Evolutionary conservation across 768 basidiomycete species (phyloP).

Genomic region (Lactarius sp.): DNA sequence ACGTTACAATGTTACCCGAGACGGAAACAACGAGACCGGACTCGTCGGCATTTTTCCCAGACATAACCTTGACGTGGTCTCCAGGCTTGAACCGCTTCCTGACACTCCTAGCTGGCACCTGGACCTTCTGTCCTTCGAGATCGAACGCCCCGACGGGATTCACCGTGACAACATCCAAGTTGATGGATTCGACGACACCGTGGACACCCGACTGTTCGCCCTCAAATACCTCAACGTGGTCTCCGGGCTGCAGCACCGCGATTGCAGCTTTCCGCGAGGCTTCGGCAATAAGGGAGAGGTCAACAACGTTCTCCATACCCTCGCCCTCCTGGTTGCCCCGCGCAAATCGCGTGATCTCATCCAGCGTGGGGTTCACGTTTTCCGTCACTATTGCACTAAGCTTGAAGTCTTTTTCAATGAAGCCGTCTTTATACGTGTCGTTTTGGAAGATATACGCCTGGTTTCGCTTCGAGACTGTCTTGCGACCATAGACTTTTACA

Average conservation of each 20-base stretch:
- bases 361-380: slow-evolving; percentile 90
- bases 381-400: slow-evolving; percentile 72
- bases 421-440: slow-evolving; percentile 92
- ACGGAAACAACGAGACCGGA: slow-evolving; percentile 94
- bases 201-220: slow-evolving; percentile 93
- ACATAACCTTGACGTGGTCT: slow-evolving; percentile 98
- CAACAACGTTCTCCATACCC: slow-evolving; percentile 58
- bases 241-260: slow-evolving; percentile 92
- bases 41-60: slow-evolving; percentile 90
- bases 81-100: slow-evolving; percentile 94
- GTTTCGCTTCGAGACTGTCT: slow-evolving; percentile 67
- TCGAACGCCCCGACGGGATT: slow-evolving; percentile 68
- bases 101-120: slow-evolving; percentile 82
- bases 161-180: slow-evolving; percentile 81
- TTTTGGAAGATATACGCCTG: slow-evolving; percentile 82
- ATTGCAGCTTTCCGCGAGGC: slow-evolving; percentile 89
- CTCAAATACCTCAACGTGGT: slow-evolving; percentile 95
- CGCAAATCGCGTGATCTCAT: slow-evolving; percentile 92
- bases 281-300: slow-evolving; percentile 88
- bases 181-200: slow-evolving; percentile 87
- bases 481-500: slow-evolving; percentile 75
- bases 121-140: slow-evolving; percentile 80
- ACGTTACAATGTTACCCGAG: slow-evolving; percentile 86
- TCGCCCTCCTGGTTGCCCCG: slow-evolving; percentile 67
- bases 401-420: slow-evolving; percentile 94